Conservation (phyloP, 768 basidiomycete genomes). For the Calocera cornea region DNA sequence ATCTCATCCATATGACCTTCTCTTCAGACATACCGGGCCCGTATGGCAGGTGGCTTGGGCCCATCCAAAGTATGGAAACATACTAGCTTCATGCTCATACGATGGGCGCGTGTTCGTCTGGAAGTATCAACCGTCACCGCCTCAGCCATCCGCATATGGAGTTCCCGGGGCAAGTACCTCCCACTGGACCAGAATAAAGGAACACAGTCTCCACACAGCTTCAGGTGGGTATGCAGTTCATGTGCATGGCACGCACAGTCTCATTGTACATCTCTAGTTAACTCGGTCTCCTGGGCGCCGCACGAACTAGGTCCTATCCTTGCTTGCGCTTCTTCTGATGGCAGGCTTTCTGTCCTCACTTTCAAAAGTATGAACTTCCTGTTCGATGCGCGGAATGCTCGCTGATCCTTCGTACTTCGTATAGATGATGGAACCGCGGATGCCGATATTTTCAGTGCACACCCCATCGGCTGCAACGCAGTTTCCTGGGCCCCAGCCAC, state of each 20-base stretch:
- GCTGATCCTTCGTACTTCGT: conserved; percentile 2
- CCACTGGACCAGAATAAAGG: conserved; percentile 85
- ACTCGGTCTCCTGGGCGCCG: conserved; percentile 98
- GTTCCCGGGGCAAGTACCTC: conserved; percentile 32
- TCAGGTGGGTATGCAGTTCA: conserved; percentile 50
- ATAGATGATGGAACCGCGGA: conserved; percentile 98
- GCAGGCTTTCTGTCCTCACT: conserved; percentile 87
- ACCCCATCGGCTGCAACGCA: conserved; percentile 92
- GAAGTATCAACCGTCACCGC: conserved; percentile 58
- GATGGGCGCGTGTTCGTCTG: conserved; percentile 97
- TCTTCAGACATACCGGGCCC: conserved; percentile 75
- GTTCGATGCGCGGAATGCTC: background rate
- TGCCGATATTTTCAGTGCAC: conserved; percentile 87
- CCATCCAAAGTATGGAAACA: conserved; percentile 92
- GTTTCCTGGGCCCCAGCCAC: conserved; percentile 95
- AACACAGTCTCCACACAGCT: conserved; percentile 85
- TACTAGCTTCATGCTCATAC: conserved; percentile 96
- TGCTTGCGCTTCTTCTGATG: conserved; percentile 93
- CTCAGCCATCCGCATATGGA: conserved; percentile 32
- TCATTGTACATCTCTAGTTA: conserved; percentile 40
- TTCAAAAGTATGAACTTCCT: conserved; percentile 66
- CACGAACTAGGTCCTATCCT: conserved; percentile 94
- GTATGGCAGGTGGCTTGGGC: conserved; percentile 99
- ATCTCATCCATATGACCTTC: background rate
- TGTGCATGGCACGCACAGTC: background rate